These are phyloP conservation scores for Colletotrichum destructivum DNA, from an alignment of 2,329 filamentous ascomycete species.

Conservation along the genomic window DNA sequence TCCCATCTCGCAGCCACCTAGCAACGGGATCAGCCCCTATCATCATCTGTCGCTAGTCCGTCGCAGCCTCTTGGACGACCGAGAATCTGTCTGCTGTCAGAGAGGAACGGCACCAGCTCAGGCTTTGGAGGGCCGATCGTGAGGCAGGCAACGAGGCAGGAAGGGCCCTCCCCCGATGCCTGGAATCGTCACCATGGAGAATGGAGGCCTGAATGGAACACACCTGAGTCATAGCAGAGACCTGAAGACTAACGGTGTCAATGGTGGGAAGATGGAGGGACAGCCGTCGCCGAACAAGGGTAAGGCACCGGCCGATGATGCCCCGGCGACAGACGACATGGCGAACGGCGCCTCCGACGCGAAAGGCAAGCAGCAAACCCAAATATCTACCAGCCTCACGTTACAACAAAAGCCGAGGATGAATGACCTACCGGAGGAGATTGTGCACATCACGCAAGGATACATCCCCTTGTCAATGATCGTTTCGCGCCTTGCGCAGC, in stretches of 20 bases:
- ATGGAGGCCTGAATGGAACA: slow-evolving; percentile 66
- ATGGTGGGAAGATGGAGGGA: slow-evolving; percentile 52
- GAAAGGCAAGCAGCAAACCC: slow-evolving; percentile 43
- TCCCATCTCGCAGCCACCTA: slow-evolving; percentile 27
- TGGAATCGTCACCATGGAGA: slow-evolving; percentile 69
- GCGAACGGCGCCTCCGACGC: slow-evolving; percentile 46
- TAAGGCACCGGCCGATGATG: slow-evolving; percentile 45
- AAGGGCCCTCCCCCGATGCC: slow-evolving; percentile 59
- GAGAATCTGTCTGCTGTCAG: background rate
- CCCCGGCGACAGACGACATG: slow-evolving; percentile 45
- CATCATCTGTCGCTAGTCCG: slow-evolving; percentile 11
- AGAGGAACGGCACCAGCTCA: slow-evolving; percentile 3
- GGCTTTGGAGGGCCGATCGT: slow-evolving; percentile 36
- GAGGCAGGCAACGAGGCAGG: slow-evolving; percentile 40
- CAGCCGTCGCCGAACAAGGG: slow-evolving; percentile 52
- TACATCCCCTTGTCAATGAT: slow-evolving; percentile 84
- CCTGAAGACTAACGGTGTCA: slow-evolving; percentile 59
- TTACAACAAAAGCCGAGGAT: slow-evolving; percentile 52
- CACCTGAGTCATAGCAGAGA: slow-evolving; percentile 71
- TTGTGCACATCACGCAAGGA: slow-evolving; percentile 80
- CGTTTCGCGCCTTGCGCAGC: slow-evolving; percentile 84
- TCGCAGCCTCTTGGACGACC: slow-evolving; percentile 9
- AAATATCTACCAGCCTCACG: slow-evolving; percentile 33
- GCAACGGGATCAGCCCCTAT: slow-evolving; percentile 30
- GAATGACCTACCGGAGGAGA: slow-evolving; percentile 73